Conservation (phyloP, 345 rosid species). For the Brassica nigra region DNA sequence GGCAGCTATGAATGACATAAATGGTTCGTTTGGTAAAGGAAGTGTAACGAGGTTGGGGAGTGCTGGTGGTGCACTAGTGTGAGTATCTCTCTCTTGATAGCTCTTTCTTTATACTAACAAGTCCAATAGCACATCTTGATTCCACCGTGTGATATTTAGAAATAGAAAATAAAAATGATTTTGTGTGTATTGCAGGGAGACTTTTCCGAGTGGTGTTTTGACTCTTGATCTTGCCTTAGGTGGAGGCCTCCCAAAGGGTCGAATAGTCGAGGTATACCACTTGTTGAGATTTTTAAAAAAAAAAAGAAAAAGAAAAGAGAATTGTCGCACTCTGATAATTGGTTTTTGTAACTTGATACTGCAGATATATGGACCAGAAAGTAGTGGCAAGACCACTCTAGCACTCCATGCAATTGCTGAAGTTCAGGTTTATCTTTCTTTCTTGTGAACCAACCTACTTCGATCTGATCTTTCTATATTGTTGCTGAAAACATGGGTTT, state of each 20-base stretch:
- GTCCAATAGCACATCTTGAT: background rate
- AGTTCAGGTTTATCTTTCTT: slow-evolving; percentile 66
- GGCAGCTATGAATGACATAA: slow-evolving; percentile 91
- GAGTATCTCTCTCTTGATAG: slow-evolving; percentile 37
- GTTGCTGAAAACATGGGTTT: slow-evolving; percentile 15
- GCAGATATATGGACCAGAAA: slow-evolving; percentile 96
- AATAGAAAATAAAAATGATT: background rate
- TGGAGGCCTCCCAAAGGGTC: slow-evolving; percentile 93
- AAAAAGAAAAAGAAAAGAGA: background rate
- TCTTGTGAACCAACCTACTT: slow-evolving; percentile 13
- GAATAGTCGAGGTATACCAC: slow-evolving; percentile 90
- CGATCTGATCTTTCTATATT: slow-evolving; percentile 13
- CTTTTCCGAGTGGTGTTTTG: slow-evolving; percentile 92
- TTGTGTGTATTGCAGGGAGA: slow-evolving; percentile 57
- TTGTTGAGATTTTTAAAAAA: background rate
- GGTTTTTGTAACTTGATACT: background rate
- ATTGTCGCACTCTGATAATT: background rate
- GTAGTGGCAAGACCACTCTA: slow-evolving; percentile 95
- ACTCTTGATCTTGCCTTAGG: slow-evolving; percentile 95
- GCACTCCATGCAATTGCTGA: slow-evolving; percentile 99
- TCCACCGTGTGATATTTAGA: no score
- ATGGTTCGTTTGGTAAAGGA: slow-evolving; percentile 86
- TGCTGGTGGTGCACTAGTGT: slow-evolving; percentile 95
- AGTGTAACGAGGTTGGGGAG: slow-evolving; percentile 94
- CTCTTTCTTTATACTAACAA: background rate